Conservation (phyloP, 73 alveolate species). For the Effrenium voratum region DNA sequence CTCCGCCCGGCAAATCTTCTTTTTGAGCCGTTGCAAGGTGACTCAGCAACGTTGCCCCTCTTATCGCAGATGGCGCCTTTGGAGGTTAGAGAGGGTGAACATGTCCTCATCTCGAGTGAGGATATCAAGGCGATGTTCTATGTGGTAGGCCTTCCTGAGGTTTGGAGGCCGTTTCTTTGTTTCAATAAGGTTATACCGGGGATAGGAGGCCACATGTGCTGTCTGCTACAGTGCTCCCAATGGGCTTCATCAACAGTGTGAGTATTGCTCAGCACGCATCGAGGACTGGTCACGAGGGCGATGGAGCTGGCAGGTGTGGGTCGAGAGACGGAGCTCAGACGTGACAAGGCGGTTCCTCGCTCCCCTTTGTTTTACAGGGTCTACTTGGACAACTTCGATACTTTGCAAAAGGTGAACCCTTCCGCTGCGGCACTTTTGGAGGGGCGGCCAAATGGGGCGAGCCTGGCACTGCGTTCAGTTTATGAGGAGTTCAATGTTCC, state of each 20-base stretch:
- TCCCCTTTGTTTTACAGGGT: background rate
- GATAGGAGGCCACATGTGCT: background rate
- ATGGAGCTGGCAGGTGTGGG: background rate
- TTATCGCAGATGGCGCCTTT: background rate
- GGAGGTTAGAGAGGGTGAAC: background rate
- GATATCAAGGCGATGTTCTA: conserved; percentile 8
- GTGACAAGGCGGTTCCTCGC: background rate
- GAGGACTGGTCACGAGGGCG: background rate
- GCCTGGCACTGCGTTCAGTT: background rate
- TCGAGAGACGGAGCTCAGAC: background rate
- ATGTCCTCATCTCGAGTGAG: background rate
- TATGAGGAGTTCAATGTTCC: background rate
- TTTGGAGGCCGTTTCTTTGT: background rate
- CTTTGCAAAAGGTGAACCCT: no score
- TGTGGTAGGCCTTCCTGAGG: background rate
- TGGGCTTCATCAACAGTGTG: background rate
- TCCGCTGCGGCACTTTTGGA: no score
- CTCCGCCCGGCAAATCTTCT: background rate
- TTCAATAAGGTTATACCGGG: background rate
- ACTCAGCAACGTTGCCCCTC: background rate
- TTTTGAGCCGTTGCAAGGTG: background rate
- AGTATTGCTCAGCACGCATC: background rate
- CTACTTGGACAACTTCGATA: no score
- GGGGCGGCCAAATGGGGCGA: no score
- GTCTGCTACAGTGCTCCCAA: background rate